phyloP scores from a whole-genome alignment of 352 stramenopile species.

The Globisporangium ultimum region DNA sequence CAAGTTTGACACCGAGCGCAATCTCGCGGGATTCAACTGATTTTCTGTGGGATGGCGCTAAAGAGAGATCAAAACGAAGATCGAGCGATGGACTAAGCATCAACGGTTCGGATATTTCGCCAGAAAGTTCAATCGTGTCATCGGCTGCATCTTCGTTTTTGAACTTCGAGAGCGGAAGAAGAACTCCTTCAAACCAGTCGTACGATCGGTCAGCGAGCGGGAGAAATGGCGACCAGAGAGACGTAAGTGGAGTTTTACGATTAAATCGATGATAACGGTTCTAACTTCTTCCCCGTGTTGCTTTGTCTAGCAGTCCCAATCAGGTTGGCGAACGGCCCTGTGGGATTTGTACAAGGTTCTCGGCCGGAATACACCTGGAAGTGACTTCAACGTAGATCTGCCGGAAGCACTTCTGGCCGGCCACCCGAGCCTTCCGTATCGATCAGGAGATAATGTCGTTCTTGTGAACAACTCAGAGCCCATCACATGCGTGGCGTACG shows the following conservation, averaged over 20 bases:
- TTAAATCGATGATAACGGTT: neutral
- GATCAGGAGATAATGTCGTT: slow-evolving; percentile 87
- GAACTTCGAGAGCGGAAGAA: slow-evolving; percentile 15
- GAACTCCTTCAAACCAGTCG: slow-evolving; percentile 6
- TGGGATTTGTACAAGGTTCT: slow-evolving; percentile 68
- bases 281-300: neutral
- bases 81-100: slow-evolving; percentile 37
- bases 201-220: slow-evolving; percentile 8
- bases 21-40: slow-evolving; percentile 29
- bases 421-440: slow-evolving; percentile 85
- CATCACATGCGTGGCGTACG: slow-evolving; percentile 94
- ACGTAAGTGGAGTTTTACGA: slow-evolving; percentile 29
- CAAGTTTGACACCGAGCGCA: slow-evolving; percentile 32
- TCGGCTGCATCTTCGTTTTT: slow-evolving; percentile 24
- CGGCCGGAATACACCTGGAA: slow-evolving; percentile 50
- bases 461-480: slow-evolving; percentile 92
- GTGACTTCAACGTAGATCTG: slow-evolving; percentile 73
- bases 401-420: slow-evolving; percentile 66
- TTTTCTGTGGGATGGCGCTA: slow-evolving; percentile 25
- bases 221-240: slow-evolving; percentile 21
- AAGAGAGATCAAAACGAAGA: slow-evolving; percentile 30
- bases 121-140: slow-evolving; percentile 23
- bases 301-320: slow-evolving; percentile 17
- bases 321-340: slow-evolving; percentile 60
- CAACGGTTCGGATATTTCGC: slow-evolving; percentile 24